These are phyloP conservation scores for Scalesia atractyloides DNA, from an alignment of 129 eudicot species.

Conservation along the genomic window DNA sequence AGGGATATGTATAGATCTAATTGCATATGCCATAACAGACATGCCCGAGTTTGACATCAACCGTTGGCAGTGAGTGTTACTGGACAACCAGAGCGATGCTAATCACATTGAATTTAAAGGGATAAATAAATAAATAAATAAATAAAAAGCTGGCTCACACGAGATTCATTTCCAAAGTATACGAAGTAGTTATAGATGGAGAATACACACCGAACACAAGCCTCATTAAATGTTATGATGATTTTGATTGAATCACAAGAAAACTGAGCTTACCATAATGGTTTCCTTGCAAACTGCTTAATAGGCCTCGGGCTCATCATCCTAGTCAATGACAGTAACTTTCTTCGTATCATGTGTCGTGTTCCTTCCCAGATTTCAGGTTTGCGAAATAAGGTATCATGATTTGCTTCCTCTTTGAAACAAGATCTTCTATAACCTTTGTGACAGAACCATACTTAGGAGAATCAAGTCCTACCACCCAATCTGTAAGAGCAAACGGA, in stretches of 20 bases:
- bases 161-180: not conserved
- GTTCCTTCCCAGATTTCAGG: slow-evolving; percentile 24
- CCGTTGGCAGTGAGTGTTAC: not conserved
- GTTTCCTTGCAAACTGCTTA: slow-evolving; percentile 28
- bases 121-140: too few species aligned
- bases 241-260: slow-evolving; percentile 7
- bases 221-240: not conserved
- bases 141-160: not conserved
- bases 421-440: slow-evolving; percentile 48
- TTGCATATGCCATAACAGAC: not conserved
- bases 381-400: slow-evolving; percentile 16
- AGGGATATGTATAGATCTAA: not conserved
- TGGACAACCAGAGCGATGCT: slow-evolving; percentile 3
- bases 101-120: not conserved
- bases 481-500: slow-evolving; percentile 41
- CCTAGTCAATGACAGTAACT: slow-evolving; percentile 49
- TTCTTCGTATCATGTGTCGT: not conserved
- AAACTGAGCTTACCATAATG: slow-evolving; percentile 28
- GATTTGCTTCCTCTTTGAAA: slow-evolving; percentile 28
- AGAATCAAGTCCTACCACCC: slow-evolving; percentile 36
- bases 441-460: slow-evolving; percentile 61
- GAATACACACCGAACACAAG: slow-evolving; percentile 28
- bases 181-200: not conserved
- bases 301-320: slow-evolving; percentile 45
- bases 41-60: not conserved